Percentiles rank a stretch among this genome's conserved stretches.
These are phyloP conservation scores for Glaciozyma antarctica DNA, from an alignment of 768 basidiomycete species.

Conservation along the genomic window DNA sequence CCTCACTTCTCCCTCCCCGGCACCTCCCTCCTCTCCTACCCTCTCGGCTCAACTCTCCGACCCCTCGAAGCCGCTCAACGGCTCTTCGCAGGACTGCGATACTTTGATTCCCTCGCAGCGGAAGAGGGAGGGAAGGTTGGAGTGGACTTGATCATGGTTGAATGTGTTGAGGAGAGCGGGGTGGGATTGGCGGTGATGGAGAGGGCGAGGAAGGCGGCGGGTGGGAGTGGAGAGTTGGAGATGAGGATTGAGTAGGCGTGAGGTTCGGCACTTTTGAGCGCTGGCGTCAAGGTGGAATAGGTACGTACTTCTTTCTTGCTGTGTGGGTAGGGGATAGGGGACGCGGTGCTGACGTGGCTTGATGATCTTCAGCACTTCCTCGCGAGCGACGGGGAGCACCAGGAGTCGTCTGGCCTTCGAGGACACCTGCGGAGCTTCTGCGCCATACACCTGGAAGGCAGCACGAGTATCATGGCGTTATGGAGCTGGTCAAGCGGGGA, in stretches of 20 bases:
- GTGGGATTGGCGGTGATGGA: slow-evolving; percentile 95
- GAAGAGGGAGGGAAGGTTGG: slow-evolving; percentile 42
- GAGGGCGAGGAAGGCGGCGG: slow-evolving; percentile 78
- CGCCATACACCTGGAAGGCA: too few relatives aligned
- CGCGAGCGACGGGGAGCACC: too few relatives aligned
- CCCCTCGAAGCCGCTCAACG: slow-evolving; percentile 64
- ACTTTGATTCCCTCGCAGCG: slow-evolving; percentile 49
- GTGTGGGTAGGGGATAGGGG: too few relatives aligned
- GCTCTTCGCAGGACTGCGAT: slow-evolving; percentile 77
- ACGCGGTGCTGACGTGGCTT: too few relatives aligned
- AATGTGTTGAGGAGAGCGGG: slow-evolving; percentile 66
- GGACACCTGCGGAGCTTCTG: too few relatives aligned
- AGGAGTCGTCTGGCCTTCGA: too few relatives aligned
- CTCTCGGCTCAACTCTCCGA: slow-evolving; percentile 23
- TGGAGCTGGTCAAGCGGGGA: too few relatives aligned
- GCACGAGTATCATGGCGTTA: too few relatives aligned
- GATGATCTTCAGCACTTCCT: too few relatives aligned
- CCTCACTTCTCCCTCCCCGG: slow-evolving; percentile 35
- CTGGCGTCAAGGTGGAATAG: too few relatives aligned
- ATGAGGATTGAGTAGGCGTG: not conserved
- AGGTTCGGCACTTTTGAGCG: too few relatives aligned
- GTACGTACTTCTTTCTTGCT: too few relatives aligned
- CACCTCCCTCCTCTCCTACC: slow-evolving; percentile 30
- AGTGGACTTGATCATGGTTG: slow-evolving; percentile 73
- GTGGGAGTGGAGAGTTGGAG: slow-evolving; percentile 40